These are phyloP conservation scores for Alternaria gansuensis DNA, from an alignment of 2,329 filamentous ascomycete species.

Conservation along the genomic window DNA sequence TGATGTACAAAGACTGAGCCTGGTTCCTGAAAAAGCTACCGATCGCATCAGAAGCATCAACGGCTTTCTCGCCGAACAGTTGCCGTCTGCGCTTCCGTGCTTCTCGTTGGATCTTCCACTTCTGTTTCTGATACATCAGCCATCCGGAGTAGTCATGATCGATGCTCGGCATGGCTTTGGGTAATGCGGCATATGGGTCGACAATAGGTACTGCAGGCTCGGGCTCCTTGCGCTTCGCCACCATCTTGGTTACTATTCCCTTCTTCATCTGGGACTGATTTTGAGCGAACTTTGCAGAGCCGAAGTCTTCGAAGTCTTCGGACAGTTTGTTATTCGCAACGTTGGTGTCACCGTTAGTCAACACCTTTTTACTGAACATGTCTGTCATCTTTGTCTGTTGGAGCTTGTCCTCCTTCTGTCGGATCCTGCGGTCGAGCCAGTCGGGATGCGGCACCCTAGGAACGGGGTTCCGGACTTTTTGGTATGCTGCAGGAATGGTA, in stretches of 20 bases:
- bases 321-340: conserved; percentile 65
- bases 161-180: conserved; percentile 82
- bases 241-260: conserved; percentile 56
- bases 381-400: conserved; percentile 99
- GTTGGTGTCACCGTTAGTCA: conserved; percentile 76
- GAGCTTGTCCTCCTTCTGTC: conserved; percentile 94
- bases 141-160: conserved; percentile 88
- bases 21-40: conserved; percentile 87
- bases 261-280: conserved; percentile 53
- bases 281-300: conserved; percentile 62
- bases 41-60: conserved; percentile 67
- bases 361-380: conserved; percentile 76
- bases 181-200: conserved; percentile 84
- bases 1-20: conserved; percentile 87
- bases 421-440: conserved; percentile 93
- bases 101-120: conserved; percentile 98
- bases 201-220: conserved; percentile 63
- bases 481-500: conserved; percentile 94
- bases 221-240: conserved; percentile 60
- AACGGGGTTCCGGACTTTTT: conserved; percentile 94
- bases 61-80: conserved; percentile 85
- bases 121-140: conserved; percentile 93
- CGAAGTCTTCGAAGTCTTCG: conserved; percentile 82
- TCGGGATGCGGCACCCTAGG: conserved; percentile 93
- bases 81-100: conserved; percentile 85